Base-by-base conservation (phyloP, 2,329 filamentous ascomycete genomes). In the Aureobasidium sp. region DNA sequence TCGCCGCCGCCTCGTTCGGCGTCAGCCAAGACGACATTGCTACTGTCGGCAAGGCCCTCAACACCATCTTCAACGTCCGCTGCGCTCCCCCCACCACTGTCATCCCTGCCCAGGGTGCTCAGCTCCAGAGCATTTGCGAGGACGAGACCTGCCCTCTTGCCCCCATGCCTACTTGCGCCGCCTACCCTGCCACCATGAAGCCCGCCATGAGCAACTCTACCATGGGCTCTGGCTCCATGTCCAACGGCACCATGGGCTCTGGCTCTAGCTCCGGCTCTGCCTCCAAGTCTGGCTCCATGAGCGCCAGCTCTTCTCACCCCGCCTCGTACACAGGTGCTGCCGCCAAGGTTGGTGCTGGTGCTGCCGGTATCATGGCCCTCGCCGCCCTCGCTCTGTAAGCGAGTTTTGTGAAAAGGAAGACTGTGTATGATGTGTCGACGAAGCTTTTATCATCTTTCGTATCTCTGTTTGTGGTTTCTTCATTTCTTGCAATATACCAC, bases 91-190 rank as follows among this genome's bases (percentile, higher is more conserved):
- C 77, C 20, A 73, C 75, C 0, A 74, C 75, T 2, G 76, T 81
- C 55, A 76, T 84, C 60, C 72, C 77, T 23, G 68, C 73, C 6
- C 76, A 80, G 62, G 76, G 75, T 6, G 63, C 76, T 10, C 75
- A 81, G 67, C 73, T 82, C 26, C 82, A 86, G 71, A 75, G 79
- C 61, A 83, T 86, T 66, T 86, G 84, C 74, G 79, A 79, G 66
- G 77, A 76, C 42, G 72, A 74, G n/a, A 69, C 72, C 42, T 86
- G 83, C 70, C 79, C 79, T 1, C 55, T 80, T 13, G 76, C 80
- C 15, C 65, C 72, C 7, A 77, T 80, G 56, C 71, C 77, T 7
- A 75, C 74, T 6, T 86, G 83, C 68, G 67, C 68, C 20, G 67
- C 70, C n/a, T 83, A 84, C 67, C 71, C 71, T 44, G 17, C 63